These are phyloP conservation scores for Trebouxia sp. DNA, from an alignment of 139 green algal species.

Conservation along the genomic window DNA sequence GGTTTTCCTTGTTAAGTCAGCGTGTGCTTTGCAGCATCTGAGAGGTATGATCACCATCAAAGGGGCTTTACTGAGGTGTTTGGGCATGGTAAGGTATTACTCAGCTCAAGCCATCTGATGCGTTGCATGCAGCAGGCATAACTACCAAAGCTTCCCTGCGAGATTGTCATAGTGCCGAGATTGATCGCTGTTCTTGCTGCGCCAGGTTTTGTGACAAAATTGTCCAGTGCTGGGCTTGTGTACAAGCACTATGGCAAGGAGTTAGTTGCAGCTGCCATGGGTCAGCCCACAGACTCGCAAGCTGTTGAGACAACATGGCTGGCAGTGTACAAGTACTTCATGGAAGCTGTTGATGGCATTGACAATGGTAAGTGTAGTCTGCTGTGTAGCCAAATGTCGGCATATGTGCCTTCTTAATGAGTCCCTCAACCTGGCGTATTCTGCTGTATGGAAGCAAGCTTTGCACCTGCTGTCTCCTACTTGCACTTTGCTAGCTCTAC, in stretches of 20 bases:
- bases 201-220: slow-evolving; percentile 65
- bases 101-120: not conserved
- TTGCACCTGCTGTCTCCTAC: no score
- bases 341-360: slow-evolving; percentile 93
- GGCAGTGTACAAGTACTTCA: slow-evolving; percentile 93
- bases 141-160: no score
- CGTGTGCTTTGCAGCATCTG: slow-evolving; percentile 15
- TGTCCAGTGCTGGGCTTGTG: slow-evolving; percentile 72
- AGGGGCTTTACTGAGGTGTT: slow-evolving; percentile 81
- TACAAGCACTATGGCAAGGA: slow-evolving; percentile 89
- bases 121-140: not conserved
- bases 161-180: not conserved
- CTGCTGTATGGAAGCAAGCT: no score
- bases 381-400: no score
- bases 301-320: slow-evolving; percentile 84
- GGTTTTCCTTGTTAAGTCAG: no score
- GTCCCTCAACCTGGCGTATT: no score
- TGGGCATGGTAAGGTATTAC: slow-evolving; percentile 48
- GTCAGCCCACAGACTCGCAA: slow-evolving; percentile 51
- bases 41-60: slow-evolving; percentile 96
- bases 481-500: no score
- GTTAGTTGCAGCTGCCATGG: slow-evolving; percentile 60
- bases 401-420: no score
- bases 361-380: slow-evolving; percentile 88
- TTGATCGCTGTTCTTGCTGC: not conserved